Evolutionary conservation across 176 grass and related monocot species (phyloP).

Genomic region (Zoysia pacifica): DNA sequence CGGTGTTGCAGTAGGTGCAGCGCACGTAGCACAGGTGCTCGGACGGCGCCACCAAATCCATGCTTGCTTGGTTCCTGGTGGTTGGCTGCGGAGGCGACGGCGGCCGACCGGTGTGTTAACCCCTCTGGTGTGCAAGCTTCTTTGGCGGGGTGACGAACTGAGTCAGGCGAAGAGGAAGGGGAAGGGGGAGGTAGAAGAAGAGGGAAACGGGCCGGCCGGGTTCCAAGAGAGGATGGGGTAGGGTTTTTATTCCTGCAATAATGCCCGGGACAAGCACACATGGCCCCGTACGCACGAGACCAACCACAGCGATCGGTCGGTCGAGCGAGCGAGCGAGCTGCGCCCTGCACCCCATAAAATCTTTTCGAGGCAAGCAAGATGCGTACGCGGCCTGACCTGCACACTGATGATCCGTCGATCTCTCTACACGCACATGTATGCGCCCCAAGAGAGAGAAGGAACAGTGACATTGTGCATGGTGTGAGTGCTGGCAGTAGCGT

Average conservation of each 20-base stretch:
- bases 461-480: constrained; percentile 9
- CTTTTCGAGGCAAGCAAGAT: constrained; percentile 28
- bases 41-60: constrained; percentile 78
- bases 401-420: not conserved
- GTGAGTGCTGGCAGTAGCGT: not conserved
- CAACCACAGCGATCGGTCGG: constrained; percentile 31
- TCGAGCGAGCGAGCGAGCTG: not conserved
- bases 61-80: constrained; percentile 20
- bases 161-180: constrained; percentile 1
- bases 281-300: constrained; percentile 53
- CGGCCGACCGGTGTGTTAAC: not conserved
- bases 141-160: constrained; percentile 2
- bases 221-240: constrained; percentile 66
- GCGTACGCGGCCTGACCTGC: constrained; percentile 11
- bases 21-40: constrained; percentile 88
- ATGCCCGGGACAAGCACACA: constrained; percentile 55
- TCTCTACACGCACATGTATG: not conserved
- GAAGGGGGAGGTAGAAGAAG: constrained; percentile 8
- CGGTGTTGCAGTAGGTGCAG: constrained; percentile 92
- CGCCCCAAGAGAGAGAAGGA: constrained; percentile 9
- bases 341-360: not conserved
- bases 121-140: not conserved
- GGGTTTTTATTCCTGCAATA: constrained; percentile 89
- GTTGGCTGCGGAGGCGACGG: not conserved
- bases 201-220: not conserved